Percentiles rank a stretch among this genome's conserved stretches.
Conservation (phyloP, 2,329 filamentous ascomycete genomes). For the Gnomoniopsis sp. region DNA sequence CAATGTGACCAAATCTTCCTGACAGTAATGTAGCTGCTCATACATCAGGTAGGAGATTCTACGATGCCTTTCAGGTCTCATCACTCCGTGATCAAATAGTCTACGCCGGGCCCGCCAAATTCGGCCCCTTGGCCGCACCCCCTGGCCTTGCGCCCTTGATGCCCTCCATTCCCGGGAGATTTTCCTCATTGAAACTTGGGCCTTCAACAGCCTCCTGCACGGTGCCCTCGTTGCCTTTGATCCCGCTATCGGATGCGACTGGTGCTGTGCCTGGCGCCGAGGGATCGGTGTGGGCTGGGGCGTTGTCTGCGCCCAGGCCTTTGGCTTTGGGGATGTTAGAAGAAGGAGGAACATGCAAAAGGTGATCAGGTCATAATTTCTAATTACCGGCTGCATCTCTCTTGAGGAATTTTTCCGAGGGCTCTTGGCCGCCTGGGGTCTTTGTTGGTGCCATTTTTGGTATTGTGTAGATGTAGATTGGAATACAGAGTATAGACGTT, state of each 20-base stretch:
- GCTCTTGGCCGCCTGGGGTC: conserved; percentile 14
- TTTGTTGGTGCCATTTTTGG: conserved; percentile 13
- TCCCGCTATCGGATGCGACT: conserved; percentile 16
- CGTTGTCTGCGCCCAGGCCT: conserved; percentile 13
- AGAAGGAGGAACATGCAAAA: too few species aligned
- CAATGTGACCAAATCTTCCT: too few species aligned
- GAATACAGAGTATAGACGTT: not conserved
- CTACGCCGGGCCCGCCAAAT: not conserved
- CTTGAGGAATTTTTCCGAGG: conserved; percentile 16
- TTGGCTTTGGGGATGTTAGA: not conserved
- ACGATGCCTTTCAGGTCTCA: too few species aligned
- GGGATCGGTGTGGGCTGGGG: conserved; percentile 9
- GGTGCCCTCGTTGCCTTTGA: not conserved
- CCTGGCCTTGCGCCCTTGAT: conserved; percentile 3
- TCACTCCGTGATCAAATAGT: too few species aligned
- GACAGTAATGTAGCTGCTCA: too few species aligned
- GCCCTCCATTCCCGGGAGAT: conserved; percentile 7
- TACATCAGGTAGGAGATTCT: too few species aligned
- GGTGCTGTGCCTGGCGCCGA: conserved; percentile 12
- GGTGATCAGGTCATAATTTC: not conserved
- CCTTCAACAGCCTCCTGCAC: conserved; percentile 1
- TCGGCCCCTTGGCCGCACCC: conserved; percentile 8
- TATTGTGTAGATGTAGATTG: too few species aligned
- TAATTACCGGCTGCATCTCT: conserved; percentile 4
- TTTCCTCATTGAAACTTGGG: conserved; percentile 1